A percentile compares a stretch with the other conserved stretches of the same genome.
These are phyloP conservation scores for Pseudogymnoascus sp. DNA, from an alignment of 2,329 filamentous ascomycete species.

Conservation along the genomic window DNA sequence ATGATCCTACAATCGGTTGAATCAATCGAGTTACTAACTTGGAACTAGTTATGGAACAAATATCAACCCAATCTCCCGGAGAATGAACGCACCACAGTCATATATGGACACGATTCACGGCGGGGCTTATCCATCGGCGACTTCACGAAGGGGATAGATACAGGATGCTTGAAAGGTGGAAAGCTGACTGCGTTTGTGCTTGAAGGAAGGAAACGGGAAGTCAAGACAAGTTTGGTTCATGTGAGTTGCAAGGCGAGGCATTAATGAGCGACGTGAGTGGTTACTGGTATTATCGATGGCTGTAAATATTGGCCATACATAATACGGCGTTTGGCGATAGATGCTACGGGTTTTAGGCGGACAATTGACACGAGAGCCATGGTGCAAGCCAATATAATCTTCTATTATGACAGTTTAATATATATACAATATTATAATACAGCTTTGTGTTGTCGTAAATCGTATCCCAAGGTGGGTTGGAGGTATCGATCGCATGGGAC, in stretches of 20 bases:
- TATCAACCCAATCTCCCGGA: conserved; percentile 35
- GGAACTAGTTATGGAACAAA: conserved; percentile 45
- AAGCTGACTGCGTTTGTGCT: conserved; percentile 72
- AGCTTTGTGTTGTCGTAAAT: conserved; percentile 5
- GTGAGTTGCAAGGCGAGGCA: conserved; percentile 23
- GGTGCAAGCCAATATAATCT: not conserved
- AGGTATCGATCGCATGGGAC: not conserved
- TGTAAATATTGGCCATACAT: not conserved
- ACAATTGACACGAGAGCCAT: not conserved
- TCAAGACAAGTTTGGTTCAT: conserved; percentile 24
- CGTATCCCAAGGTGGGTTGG: not conserved
- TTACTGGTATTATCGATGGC: not conserved
- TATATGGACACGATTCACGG: conserved; percentile 83
- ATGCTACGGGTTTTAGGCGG: not conserved
- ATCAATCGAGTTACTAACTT: conserved; percentile 14
- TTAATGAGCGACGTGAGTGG: not conserved
- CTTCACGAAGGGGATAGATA: conserved; percentile 81
- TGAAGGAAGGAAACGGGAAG: conserved; percentile 41
- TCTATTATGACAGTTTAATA: not conserved
- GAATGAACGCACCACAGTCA: conserved; percentile 51
- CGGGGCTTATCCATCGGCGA: conserved; percentile 56
- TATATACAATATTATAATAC: not conserved
- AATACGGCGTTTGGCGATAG: not conserved
- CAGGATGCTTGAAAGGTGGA: conserved; percentile 69
- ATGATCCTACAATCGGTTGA: conserved; percentile 1